Base-by-base conservation (phyloP, 179 eudicot genomes). In the Spergularia azorica region DNA sequence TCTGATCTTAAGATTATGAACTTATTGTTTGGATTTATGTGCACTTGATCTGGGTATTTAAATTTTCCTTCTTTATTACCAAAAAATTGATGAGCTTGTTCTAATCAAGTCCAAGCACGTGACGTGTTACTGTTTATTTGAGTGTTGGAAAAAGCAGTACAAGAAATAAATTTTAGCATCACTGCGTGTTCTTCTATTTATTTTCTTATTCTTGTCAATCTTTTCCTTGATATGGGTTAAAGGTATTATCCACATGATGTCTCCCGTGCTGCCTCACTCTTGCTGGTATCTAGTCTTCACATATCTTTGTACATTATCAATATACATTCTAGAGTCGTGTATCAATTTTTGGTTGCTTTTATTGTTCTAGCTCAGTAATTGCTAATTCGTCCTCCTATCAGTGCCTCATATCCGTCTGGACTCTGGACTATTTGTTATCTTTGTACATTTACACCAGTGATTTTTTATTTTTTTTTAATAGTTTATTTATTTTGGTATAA, bases 171-270 rank as follows among this genome's bases (percentile, higher is more conserved):
- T 16, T 50, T 56, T 13, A 15, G 17, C 46, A 20, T 48, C 18
- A 26, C 32, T 1, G 32, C 2, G 32, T 26, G 32, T 26, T 26
- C 32, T 26, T 26, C 32, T 26, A 26, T 26, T 26, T 26, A 26
- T 26, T 26, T 77, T 43, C n/a, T 43, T 8, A 26, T 38, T 12
- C 5, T 72, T 74, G 78, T 74, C 54, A 13, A 16, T 60, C 71
- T 38, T 48, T 36, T 65, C 93, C 97, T 92, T 96, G 86, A 96
- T 89, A 74, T 12, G 56, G 64, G 67, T 71, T 75, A 67, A 79
- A 92, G 99, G 74, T 96, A 94, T 83, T 61, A 91, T 83, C 98
- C 99, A 38, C 98, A 96, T 66, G 99, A 96, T 78, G 89, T 96
- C 48, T 81, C 97, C 46, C 98, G 97, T 67, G 91, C 98, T 79